A percentile compares a stretch with the other conserved stretches of the same genome.
phyloP scores from a whole-genome alignment of 1,284 basidiomycete species.

The Earliella scabrosa region DNA sequence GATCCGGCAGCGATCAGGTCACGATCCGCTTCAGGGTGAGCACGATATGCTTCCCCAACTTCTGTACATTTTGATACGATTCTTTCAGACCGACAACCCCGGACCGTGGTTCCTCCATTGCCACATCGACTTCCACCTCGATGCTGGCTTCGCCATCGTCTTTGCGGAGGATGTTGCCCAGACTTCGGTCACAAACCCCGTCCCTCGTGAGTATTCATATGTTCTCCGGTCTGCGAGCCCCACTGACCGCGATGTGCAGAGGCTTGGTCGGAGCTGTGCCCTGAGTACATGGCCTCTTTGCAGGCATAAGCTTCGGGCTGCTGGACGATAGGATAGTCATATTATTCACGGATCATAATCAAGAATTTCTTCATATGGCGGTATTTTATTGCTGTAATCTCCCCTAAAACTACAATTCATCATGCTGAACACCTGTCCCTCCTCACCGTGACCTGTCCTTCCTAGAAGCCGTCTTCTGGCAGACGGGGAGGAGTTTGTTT shows the following conservation, averaged over 20 bases:
- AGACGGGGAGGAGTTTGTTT: too few species aligned
- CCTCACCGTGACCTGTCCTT: too few species aligned
- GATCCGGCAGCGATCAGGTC: constrained; percentile 25
- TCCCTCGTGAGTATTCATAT: constrained; percentile 22
- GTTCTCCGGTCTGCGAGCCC: too few species aligned
- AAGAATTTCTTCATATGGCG: too few species aligned
- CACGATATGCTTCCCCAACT: neutral
- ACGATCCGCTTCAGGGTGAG: constrained; percentile 33
- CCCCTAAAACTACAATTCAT: too few species aligned
- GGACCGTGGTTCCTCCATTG: constrained; percentile 40
- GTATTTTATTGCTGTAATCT: too few species aligned
- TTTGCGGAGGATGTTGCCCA: constrained; percentile 35
- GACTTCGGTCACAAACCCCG: constrained; percentile 16
- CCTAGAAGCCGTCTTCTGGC: too few species aligned
- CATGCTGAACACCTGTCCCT: too few species aligned
- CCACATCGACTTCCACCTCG: constrained; percentile 38
- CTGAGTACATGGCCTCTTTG: constrained; percentile 16
- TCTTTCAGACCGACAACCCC: constrained; percentile 30
- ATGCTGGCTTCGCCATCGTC: constrained; percentile 35
- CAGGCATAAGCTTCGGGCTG: neutral
- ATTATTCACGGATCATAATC: too few species aligned
- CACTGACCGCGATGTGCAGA: neutral
- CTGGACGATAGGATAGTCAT: too few species aligned
- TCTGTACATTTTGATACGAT: neutral
- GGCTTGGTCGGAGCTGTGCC: constrained; percentile 24